phyloP scores from a whole-genome alignment of 331 rosid genomes.

The Quercus lobata region DNA sequence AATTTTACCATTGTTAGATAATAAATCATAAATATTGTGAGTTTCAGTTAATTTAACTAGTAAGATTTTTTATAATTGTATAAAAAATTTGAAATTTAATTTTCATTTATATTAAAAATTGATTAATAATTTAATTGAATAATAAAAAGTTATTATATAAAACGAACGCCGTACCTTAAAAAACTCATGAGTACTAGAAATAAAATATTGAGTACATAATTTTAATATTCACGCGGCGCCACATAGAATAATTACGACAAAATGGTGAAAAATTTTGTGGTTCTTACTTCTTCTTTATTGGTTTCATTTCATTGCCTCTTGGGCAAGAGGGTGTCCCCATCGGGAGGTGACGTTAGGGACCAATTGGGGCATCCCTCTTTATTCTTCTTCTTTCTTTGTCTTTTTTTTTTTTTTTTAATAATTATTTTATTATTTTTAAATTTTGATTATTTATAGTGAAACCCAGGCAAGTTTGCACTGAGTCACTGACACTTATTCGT shows the following conservation, averaged over 20 bases:
- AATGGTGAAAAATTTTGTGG: too few relatives aligned
- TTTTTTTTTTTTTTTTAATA: background rate
- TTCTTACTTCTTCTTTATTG: background rate
- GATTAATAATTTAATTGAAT: accelerated
- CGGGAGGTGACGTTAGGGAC: conserved; percentile 27
- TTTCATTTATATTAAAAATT: accelerated
- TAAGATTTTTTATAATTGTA: accelerated
- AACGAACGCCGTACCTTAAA: too few relatives aligned
- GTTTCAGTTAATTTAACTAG: too few relatives aligned
- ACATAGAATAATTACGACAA: too few relatives aligned
- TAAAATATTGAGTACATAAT: too few relatives aligned
- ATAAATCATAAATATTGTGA: too few relatives aligned
- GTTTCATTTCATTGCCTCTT: background rate
- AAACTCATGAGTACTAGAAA: accelerated
- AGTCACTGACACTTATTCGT: background rate
- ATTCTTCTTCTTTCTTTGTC: background rate
- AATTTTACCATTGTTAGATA: too few relatives aligned
- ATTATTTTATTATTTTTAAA: too few relatives aligned
- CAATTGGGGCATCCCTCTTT: background rate
- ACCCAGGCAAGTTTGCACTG: conserved; percentile 26
- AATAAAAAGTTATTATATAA: accelerated
- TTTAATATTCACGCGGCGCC: accelerated
- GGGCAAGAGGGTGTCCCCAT: conserved; percentile 11
- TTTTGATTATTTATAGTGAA: conserved; percentile 2
- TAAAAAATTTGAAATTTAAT: accelerated